phyloP scores from a whole-genome alignment of 2,329 filamentous ascomycete species.

The Cladophialophora chaetospira region DNA sequence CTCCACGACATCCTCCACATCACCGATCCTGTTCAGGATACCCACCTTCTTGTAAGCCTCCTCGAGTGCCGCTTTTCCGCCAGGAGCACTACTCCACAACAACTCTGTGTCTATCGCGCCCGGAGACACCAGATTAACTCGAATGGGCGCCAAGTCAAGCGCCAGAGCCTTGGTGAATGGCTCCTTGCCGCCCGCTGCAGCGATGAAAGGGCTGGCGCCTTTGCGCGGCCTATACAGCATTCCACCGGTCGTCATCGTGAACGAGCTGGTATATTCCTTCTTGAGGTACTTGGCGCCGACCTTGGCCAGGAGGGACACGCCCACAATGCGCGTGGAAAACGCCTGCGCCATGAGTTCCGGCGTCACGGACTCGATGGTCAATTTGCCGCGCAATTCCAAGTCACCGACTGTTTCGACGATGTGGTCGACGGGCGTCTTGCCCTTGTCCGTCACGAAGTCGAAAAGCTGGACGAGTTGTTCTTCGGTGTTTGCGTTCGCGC shows the following conservation, averaged over 20 bases:
- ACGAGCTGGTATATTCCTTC: slow-evolving; percentile 34
- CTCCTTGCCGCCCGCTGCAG: slow-evolving; percentile 34
- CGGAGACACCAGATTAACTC: slow-evolving; percentile 47
- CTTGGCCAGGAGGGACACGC: slow-evolving; percentile 45
- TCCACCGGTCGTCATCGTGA: slow-evolving; percentile 46
- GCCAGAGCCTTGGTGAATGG: slow-evolving; percentile 43
- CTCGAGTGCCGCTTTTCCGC: slow-evolving; percentile 17
- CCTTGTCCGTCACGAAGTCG: slow-evolving; percentile 37
- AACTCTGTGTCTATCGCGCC: slow-evolving; percentile 47
- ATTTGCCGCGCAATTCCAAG: slow-evolving; percentile 34
- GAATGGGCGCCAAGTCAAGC: slow-evolving; percentile 45
- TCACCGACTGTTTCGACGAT: slow-evolving; percentile 54
- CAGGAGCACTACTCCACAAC: slow-evolving; percentile 34
- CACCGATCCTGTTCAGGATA: slow-evolving; percentile 35
- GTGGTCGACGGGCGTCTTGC: slow-evolving; percentile 48
- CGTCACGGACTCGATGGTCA: slow-evolving; percentile 35
- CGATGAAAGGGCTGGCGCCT: slow-evolving; percentile 37
- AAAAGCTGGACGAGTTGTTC: slow-evolving; percentile 47
- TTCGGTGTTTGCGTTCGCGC: slow-evolving; percentile 48
- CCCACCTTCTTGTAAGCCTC: slow-evolving; percentile 2
- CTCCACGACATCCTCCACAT: slow-evolving; percentile 45
- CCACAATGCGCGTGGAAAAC: slow-evolving; percentile 41
- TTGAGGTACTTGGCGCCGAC: slow-evolving; percentile 41
- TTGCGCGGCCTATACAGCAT: slow-evolving; percentile 39
- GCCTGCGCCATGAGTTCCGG: slow-evolving; percentile 28